A percentile compares a stretch with the other conserved stretches of the same genome.
Conservation (phyloP, 2,329 filamentous ascomycete genomes). For the Trichoderma koningii region DNA sequence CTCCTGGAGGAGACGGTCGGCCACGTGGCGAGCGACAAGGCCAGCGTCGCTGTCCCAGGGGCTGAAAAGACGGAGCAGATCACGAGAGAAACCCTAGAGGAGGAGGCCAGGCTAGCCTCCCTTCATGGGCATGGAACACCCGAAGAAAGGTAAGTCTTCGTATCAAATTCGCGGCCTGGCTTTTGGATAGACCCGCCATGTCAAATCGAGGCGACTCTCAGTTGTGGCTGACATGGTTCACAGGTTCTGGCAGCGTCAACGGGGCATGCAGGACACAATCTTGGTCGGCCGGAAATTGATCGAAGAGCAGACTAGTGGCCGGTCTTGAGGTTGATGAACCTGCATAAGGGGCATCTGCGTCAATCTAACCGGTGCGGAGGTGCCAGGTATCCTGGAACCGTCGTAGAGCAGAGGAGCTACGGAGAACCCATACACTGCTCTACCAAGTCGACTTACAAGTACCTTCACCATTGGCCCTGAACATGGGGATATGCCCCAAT, state of each 20-base stretch:
- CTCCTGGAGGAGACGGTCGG: slow-evolving; percentile 74
- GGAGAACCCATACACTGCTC: neutral
- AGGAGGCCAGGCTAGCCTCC: slow-evolving; percentile 57
- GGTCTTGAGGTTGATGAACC: slow-evolving; percentile 7
- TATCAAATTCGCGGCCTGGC: neutral
- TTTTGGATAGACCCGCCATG: neutral
- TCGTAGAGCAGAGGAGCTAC: slow-evolving; percentile 1
- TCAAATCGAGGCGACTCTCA: neutral
- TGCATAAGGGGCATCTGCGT: slow-evolving; percentile 18
- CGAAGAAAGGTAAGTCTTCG: slow-evolving; percentile 51
- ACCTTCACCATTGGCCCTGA: neutral
- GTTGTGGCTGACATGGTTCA: slow-evolving; percentile 18
- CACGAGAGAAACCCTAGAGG: slow-evolving; percentile 65
- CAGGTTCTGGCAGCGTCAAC: slow-evolving; percentile 65
- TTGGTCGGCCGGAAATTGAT: slow-evolving; percentile 58
- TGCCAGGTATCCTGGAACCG: neutral
- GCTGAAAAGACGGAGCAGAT: slow-evolving; percentile 62
- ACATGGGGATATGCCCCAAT: slow-evolving; percentile 17
- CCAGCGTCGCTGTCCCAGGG: slow-evolving; percentile 45
- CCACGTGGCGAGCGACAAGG: slow-evolving; percentile 54
- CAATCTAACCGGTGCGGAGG: slow-evolving; percentile 1
- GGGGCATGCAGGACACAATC: slow-evolving; percentile 59
- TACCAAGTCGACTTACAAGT: slow-evolving; percentile 2
- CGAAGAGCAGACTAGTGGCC: slow-evolving; percentile 43
- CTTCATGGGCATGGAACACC: slow-evolving; percentile 51